Conservation (phyloP, 78 protist genomes). For the Dictyostelium intermedium region DNA sequence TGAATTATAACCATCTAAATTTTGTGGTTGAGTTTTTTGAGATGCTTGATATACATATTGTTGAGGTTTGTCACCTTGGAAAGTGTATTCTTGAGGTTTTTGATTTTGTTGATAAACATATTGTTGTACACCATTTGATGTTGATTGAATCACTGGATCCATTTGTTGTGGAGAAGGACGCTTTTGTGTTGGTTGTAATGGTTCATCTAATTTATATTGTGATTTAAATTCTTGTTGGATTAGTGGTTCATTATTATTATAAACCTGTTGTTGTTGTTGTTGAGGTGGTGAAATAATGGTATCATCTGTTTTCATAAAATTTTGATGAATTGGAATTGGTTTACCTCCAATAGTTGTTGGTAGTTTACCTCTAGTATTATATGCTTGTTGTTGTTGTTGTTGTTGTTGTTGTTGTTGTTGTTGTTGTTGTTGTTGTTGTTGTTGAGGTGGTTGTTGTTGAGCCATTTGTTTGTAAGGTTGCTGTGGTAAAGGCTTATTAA, state of each 20-base stretch:
- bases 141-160: not conserved
- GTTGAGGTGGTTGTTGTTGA: not conserved
- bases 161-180: not conserved
- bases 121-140: not conserved
- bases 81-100: not conserved
- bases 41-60: conserved; percentile 1
- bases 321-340: conserved; percentile 11
- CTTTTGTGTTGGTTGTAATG: conserved; percentile 13
- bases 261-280: not conserved
- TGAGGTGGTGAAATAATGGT: not conserved
- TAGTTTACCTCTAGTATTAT: not conserved
- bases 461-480: not conserved
- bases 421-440: not conserved
- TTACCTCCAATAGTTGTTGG: not conserved
- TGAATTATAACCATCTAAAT: not conserved
- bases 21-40: not conserved
- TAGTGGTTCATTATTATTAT: not conserved
- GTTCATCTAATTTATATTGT: conserved; percentile 20
- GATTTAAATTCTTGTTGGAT: not conserved
- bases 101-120: conserved; percentile 2
- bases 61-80: not conserved
- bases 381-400: not conserved
- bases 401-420: not conserved
- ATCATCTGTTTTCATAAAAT: not conserved
- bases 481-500: not conserved